A percentile compares a stretch with the other conserved stretches of the same genome.
These are phyloP conservation scores for Moesziomyces antarcticus DNA, from an alignment of 1,284 basidiomycete genomes.

Conservation along the genomic window DNA sequence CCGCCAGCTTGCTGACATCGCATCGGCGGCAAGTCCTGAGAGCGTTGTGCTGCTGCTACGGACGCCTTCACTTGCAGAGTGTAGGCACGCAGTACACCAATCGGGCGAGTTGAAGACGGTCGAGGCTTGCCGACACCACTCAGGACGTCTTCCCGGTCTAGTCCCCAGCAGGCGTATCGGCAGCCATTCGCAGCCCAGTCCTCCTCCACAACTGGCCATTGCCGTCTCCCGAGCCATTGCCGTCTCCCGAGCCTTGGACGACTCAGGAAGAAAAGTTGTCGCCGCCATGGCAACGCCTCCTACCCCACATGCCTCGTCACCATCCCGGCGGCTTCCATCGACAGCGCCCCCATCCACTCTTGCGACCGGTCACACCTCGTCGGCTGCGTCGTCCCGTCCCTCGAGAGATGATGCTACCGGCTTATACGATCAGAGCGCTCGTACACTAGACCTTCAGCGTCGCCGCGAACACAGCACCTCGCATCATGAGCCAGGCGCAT, in stretches of 20 bases:
- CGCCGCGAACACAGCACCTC: background rate
- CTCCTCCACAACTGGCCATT: slow-evolving; percentile 7
- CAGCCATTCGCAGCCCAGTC: slow-evolving; percentile 9
- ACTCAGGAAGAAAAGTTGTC: slow-evolving; percentile 6
- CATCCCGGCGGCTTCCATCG: slow-evolving; percentile 18
- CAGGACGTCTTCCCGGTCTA: slow-evolving; percentile 13
- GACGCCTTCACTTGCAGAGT: background rate
- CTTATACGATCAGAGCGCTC: slow-evolving; percentile 20
- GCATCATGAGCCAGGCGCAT: slow-evolving; percentile 1
- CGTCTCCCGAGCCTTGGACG: slow-evolving; percentile 13
- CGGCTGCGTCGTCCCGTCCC: slow-evolving; percentile 4
- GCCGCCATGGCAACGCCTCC: slow-evolving; percentile 17
- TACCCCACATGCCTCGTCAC: slow-evolving; percentile 15
- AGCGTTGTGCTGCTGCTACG: background rate
- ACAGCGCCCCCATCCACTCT: background rate
- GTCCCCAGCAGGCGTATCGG: slow-evolving; percentile 15
- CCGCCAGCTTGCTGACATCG: background rate
- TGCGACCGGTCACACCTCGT: background rate
- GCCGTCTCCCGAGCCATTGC: slow-evolving; percentile 12
- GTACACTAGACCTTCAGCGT: background rate
- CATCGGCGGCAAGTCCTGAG: no score
- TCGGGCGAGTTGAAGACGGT: background rate
- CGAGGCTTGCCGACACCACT: background rate
- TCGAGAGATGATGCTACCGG: slow-evolving; percentile 11
- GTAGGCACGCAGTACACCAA: background rate